Base-by-base conservation (phyloP, 140 eudicot genomes). In the Cichorium intybus region DNA sequence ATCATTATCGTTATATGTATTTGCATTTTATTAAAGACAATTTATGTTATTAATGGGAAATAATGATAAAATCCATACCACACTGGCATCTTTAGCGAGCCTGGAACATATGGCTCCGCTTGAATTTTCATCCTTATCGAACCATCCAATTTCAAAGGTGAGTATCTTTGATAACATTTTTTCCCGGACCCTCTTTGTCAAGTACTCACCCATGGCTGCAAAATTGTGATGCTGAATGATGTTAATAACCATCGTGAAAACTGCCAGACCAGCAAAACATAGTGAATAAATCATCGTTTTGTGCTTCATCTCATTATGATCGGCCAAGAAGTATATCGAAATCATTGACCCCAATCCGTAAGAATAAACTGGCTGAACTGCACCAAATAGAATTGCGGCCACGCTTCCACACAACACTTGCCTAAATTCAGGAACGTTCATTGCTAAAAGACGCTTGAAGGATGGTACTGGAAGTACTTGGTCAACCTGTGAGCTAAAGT, bases 61-160 rank as follows among this genome's bases (percentile, higher is more conserved):
- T 10, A 47, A 16, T 24, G 9, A 6, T 41, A 37, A 24, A 62
- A 62, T 49, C 14, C 91, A 7, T 81, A 87, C 95, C 92, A 84
- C 87, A 66, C 74, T 87, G 64, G 95, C 88, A 61, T 87, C 95
- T 34, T 73, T 84, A 56, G 88, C 78, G 11, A 84, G 88, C 66
- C 89, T 68, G 1, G 89, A 77, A 75, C 95, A 87, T 0, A 87
- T 43, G 29, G 92, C 82, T 16, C 87, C 95, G 3, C 84, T 87
- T 39, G 92, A 47, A 80, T 87, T 84, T 39, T 74, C 83, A 18
- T 87, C 95, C 41, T 66, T 82, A 58, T 87, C 95, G 20, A 84
- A 87, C 95, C 92, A 87, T 62, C 91, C 95, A 24, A 87, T 68
- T 68, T 87, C 95, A 11, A 83, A 87, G 4, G 88, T 84, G 7